Evolutionary conservation across 1,284 basidiomycete species (phyloP).

Genomic region (Chalciporus sp.): DNA sequence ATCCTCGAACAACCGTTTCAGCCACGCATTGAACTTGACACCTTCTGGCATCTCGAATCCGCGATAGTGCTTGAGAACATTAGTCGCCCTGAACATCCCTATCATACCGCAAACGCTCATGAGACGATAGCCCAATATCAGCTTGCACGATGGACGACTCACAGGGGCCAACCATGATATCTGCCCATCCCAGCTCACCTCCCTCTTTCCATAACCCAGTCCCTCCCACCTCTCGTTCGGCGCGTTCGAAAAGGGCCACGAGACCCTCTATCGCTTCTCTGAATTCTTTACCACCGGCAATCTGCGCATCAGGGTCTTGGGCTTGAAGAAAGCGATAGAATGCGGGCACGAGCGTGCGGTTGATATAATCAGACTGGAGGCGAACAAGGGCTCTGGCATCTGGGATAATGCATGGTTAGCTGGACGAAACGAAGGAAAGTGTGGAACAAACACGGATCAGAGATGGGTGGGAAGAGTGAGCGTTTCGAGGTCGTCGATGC

Average conservation of each 20-base stretch:
- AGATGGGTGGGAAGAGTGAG: constrained; percentile 57
- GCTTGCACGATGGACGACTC: constrained; percentile 24
- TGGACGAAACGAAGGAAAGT: background rate
- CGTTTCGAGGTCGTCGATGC: constrained; percentile 46
- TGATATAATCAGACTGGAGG: constrained; percentile 70
- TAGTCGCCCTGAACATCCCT: constrained; percentile 71
- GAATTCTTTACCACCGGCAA: constrained; percentile 60
- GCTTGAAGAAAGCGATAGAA: constrained; percentile 83
- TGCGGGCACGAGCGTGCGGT: constrained; percentile 65
- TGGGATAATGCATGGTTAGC: background rate
- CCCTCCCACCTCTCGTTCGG: constrained; percentile 48
- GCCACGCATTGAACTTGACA: constrained; percentile 53
- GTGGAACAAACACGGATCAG: constrained; percentile 59
- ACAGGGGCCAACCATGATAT: constrained; percentile 81
- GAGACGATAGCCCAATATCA: too few relatives aligned
- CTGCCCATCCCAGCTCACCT: constrained; percentile 63
- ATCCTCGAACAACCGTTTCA: constrained; percentile 57
- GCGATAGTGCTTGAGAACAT: constrained; percentile 71
- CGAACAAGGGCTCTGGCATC: constrained; percentile 69
- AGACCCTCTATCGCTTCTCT: constrained; percentile 56
- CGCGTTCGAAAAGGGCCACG: constrained; percentile 58
- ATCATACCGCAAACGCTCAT: background rate
- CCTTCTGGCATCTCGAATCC: constrained; percentile 59
- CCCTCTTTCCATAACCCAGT: constrained; percentile 59
- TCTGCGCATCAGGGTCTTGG: constrained; percentile 62